Base-by-base conservation (phyloP, 2,329 filamentous ascomycete genomes). In the Sclerotinia trifoliorum region DNA sequence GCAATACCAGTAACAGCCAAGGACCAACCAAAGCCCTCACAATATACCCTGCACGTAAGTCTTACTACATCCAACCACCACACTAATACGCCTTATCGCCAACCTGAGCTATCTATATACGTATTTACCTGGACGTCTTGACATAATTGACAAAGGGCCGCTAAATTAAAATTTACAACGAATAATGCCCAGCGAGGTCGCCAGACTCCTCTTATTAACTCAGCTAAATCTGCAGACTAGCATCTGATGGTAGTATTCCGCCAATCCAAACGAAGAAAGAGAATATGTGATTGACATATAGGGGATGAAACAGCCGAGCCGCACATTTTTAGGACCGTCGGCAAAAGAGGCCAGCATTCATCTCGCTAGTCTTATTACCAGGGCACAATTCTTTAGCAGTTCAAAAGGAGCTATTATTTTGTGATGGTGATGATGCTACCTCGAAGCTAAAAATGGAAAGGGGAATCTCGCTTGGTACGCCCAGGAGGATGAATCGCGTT, bases 51-150 rank as follows among this genome's bases (percentile, higher is more conserved):
- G 86, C 87, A 70, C 90, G 88, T 21, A 90, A 32, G n/a, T 32
- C 29, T 32, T 32, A 32, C 87, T 66, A 89, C 84, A 0, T 86
- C 84, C 0, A 90, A 79, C 84, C 86, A 89, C 5, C 86, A 79
- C n/a, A n/a, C n/a, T n/a, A n/a, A 73, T 90, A 86, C 0, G 86
- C 78, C 21, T 79, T 80, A 13, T 81, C 80, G 6, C 58, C 24
- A 0, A 83, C 75, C 0, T 81, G 80, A 0, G 83, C 81, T 0
- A 88, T 86, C n/a, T n/a, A n/a, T n/a, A 68, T 86, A 90, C 0
- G 86, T 85, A 68, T 90, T 90, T 1, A 84, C 83, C 29, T 88
- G 85, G 0, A 87, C 84, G 71, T 90, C 88, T 69, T 90, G 86
- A 67, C 84, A 88, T 0, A 85, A 88, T 74, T 88, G 86, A 0